Evolutionary conservation across 176 grass and related monocot species (phyloP).

Genomic region (Aegilops speltoides): DNA sequence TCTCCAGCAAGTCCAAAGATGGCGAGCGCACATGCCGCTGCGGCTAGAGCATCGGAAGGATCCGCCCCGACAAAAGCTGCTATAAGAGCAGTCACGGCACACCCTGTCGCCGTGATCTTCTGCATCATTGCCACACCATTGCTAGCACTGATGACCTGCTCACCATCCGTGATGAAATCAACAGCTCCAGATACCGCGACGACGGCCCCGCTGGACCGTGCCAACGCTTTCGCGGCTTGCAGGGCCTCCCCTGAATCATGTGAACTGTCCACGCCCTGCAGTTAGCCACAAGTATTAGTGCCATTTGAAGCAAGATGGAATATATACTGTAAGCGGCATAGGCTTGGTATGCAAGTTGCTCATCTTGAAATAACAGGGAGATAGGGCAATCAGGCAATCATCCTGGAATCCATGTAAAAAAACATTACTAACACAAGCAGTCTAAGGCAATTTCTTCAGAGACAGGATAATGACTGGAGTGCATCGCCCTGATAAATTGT

Average conservation of each 20-base stretch:
- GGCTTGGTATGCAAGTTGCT: background rate
- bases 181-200: constrained; percentile 68
- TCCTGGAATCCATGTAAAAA: background rate
- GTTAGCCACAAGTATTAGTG: background rate
- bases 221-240: constrained; percentile 56
- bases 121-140: constrained; percentile 90
- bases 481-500: background rate
- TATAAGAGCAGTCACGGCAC: constrained; percentile 67
- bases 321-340: background rate
- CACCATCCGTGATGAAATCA: constrained; percentile 70
- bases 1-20: constrained; percentile 75
- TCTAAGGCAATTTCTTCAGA: too few relatives aligned
- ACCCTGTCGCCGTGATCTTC: constrained; percentile 79
- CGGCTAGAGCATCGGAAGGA: constrained; percentile 47
- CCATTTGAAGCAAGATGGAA: background rate
- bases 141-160: constrained; percentile 29
- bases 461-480: background rate
- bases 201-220: constrained; percentile 39
- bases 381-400: background rate
- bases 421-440: background rate
- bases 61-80: constrained; percentile 70
- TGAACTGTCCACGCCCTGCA: constrained; percentile 71
- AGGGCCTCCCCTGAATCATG: constrained; percentile 67
- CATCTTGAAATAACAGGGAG: background rate
- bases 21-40: constrained; percentile 53